Evolutionary conservation across 768 basidiomycete genomes (phyloP), one percentile per base, ranked within the genome.

Genomic region (Tremella mesenterica): DNA sequence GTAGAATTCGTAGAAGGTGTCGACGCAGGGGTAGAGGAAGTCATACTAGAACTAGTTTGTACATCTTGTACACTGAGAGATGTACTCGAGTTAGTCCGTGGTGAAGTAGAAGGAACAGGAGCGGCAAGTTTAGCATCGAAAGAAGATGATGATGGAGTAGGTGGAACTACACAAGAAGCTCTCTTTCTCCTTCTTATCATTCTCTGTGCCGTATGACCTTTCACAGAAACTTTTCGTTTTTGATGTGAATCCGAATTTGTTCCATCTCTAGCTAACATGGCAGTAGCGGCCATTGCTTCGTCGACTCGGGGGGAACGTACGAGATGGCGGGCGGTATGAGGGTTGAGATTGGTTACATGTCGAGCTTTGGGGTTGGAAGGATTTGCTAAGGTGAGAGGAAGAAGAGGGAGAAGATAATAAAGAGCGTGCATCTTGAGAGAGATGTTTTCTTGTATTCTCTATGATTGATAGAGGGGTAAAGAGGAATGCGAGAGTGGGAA

Each of bases 321-420:
- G 26, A 47, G 28, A 29, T 47, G 30, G n/a, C 27, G 43, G n/a
- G 30, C 13, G 28, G 28, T 26, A 29, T 25, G 41, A 27, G 5
- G 16, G 41, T 45, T 30, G 7, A 39, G 20, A 27, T 30, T 27
- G 6, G 29, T 12, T 41, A 29, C 45, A 16, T 27, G 21, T 4
- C 38, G 38, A 7, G 48, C 5, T 3, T 30, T 21, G 21, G 52
- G 23, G 18, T 43, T 34, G 28, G 52, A 44, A n/a, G n/a, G n/a
- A n/a, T n/a, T n/a, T n/a, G n/a, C n/a, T n/a, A n/a, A n/a, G n/a
- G n/a, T n/a, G 34, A 44, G 27, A 28, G 45, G 45, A 3, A 31
- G 13, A n/a, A 53, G 45, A 39, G 52, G 52, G 34, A 53, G 52
- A 6, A 53, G 52, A 27, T 33, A 29, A 18, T 46, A 33, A 34